These are phyloP conservation scores for Syzygium grande DNA, from an alignment of 345 rosid species.

Conservation along the genomic window DNA sequence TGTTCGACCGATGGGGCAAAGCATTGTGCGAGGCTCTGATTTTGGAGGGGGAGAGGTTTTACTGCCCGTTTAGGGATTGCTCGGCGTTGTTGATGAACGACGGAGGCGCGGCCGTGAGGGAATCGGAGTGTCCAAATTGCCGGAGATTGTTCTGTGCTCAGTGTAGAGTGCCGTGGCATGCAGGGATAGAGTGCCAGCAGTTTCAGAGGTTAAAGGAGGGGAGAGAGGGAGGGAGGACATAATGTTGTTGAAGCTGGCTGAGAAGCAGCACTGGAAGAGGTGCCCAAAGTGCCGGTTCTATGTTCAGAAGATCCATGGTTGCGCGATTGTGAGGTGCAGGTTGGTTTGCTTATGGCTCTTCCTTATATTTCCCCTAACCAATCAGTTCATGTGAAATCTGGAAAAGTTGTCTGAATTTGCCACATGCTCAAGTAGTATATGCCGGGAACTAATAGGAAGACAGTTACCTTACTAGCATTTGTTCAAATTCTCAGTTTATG, in stretches of 20 bases:
- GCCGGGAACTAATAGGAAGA: neutral
- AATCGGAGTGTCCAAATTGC: constrained; percentile 31
- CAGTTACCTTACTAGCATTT: neutral
- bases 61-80: constrained; percentile 46
- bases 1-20: constrained; percentile 37
- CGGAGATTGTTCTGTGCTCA: neutral
- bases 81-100: constrained; percentile 29
- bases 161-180: constrained; percentile 47
- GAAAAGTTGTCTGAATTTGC: constrained; percentile 1
- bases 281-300: constrained; percentile 31
- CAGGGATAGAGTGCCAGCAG: constrained; percentile 17
- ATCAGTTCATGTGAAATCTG: neutral
- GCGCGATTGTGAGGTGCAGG: constrained; percentile 13
- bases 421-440: neutral
- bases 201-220: constrained; percentile 23
- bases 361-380: neutral
- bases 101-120: neutral
- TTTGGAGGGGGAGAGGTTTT: constrained; percentile 16
- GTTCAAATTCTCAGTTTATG: neutral
- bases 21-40: constrained; percentile 42
- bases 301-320: constrained; percentile 37
- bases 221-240: constrained; percentile 35
- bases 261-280: constrained; percentile 25
- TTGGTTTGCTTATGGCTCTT: neutral
- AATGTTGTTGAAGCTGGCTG: constrained; percentile 10